Evolutionary conservation across 345 rosid genomes (phyloP), one percentile per base, ranked within the genome.

Genomic region (Turritis glabra): DNA sequence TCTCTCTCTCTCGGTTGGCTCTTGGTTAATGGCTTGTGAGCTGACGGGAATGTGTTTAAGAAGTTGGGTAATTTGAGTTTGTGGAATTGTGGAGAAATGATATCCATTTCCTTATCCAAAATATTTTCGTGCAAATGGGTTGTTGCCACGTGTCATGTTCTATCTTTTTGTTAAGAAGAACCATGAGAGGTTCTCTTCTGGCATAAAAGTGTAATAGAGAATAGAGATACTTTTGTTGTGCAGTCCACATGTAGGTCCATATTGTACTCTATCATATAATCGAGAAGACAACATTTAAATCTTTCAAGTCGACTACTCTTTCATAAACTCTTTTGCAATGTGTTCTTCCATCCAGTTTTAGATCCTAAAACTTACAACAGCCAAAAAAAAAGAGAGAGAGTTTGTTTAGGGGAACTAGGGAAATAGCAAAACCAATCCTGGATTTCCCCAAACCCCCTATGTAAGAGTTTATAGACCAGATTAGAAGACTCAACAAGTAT

Each of bases 51-150:
- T 64, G 56, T 77, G 81, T 69, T 35, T 48, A 75, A 27, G 46
- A 73, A 33, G 40, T 53, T 19, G 59, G 51, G 53, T 44, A 19
- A 57, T 47, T 40, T 63, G 76, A 67, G 54, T 64, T 22, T 61
- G 68, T 41, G 75, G 78, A 53, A 53, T 69, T 72, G 55, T 18
- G 48, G 56, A 14, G 27, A 35, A 62, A 47, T 78, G 37, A 75
- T 62, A 62, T 80, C 79, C 75, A 75, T 72, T 83, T 80, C 63
- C 86, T 75, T 83, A 78, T 75, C 84, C 74, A 41, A 11, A 15
- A 10, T 52, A 75, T 53, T 17, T 37, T 53, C 25, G 6, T 47
- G 32, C 82, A 64, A 75, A 69, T 83, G 62, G 56, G 3, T 38
- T 48, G 3, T 14, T 40, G 84, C 72, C 82, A 72, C 82, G 82